Evolutionary conservation across 139 green algal species (phyloP).

Genomic region (Limnomonas spitsbergensis): DNA sequence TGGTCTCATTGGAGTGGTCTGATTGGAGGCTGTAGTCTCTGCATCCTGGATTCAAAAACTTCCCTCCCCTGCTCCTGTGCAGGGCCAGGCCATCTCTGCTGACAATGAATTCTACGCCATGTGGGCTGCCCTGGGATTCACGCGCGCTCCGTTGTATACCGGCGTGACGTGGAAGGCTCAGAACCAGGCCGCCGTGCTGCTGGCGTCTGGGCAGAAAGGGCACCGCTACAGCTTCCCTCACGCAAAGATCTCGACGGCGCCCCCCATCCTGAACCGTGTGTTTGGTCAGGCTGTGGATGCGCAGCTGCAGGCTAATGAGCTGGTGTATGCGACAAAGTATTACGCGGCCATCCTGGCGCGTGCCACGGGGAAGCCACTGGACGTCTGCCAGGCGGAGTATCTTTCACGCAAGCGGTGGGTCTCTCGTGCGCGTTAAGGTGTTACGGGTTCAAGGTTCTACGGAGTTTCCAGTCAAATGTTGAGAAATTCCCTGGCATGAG

Average conservation of each 20-base stretch:
- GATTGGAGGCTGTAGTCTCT: too few relatives aligned
- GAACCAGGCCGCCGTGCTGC: conserved; percentile 62
- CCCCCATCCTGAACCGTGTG: conserved; percentile 57
- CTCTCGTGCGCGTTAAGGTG: too few relatives aligned
- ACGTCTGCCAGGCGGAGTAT: conserved; percentile 57
- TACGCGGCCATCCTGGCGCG: conserved; percentile 61
- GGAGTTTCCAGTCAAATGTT: neutral
- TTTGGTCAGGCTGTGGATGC: conserved; percentile 59
- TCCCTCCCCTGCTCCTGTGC: neutral
- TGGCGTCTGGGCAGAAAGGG: conserved; percentile 52
- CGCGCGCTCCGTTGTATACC: conserved; percentile 58
- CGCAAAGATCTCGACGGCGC: conserved; percentile 55
- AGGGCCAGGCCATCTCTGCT: conserved; percentile 25
- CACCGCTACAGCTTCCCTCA: conserved; percentile 62
- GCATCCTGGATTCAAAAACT: too few relatives aligned
- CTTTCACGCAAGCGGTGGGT: conserved; percentile 49
- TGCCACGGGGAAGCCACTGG: conserved; percentile 57
- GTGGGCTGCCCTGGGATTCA: conserved; percentile 63
- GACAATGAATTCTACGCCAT: conserved; percentile 72
- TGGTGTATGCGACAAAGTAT: conserved; percentile 62
- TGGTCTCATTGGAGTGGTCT: too few relatives aligned
- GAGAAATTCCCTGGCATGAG: neutral
- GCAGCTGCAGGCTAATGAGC: conserved; percentile 59
- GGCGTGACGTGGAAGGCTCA: conserved; percentile 63
- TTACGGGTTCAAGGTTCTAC: neutral